Percentiles rank a stretch among this genome's conserved stretches.
These are phyloP conservation scores for Ceraceosorus guamensis DNA, from an alignment of 1,284 basidiomycete genomes.

Conservation along the genomic window DNA sequence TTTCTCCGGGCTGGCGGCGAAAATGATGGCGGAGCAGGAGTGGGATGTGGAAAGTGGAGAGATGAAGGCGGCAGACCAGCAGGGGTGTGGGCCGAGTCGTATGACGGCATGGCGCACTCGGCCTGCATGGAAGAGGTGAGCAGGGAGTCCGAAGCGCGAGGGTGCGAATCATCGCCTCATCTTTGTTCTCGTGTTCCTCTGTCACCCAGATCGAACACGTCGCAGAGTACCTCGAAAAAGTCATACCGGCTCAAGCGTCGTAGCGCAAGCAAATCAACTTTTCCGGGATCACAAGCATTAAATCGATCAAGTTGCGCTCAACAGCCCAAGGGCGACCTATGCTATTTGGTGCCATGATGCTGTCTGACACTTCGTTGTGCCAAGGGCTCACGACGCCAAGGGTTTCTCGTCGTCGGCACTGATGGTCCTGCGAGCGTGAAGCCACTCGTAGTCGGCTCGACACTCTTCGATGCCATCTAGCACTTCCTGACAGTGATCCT, in stretches of 20 bases:
- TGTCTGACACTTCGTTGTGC: no score
- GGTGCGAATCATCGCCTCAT: background rate
- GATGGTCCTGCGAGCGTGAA: conserved; percentile 13
- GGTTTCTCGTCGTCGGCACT: background rate
- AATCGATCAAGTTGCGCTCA: no score
- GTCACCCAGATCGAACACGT: conserved; percentile 27
- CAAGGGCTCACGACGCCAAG: no score
- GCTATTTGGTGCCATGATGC: no score
- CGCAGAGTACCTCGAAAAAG: conserved; percentile 28
- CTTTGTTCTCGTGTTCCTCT: background rate
- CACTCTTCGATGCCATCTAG: conserved; percentile 19
- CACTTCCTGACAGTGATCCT: conserved; percentile 21
- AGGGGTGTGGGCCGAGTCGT: conserved; percentile 30
- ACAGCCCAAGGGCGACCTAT: no score
- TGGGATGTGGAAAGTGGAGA: conserved; percentile 18
- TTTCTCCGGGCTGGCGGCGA: conserved; percentile 18
- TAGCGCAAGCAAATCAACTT: no score
- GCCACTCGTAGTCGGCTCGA: conserved; percentile 22
- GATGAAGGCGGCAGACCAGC: background rate
- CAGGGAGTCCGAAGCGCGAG: no score
- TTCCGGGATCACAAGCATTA: no score
- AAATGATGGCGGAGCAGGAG: conserved; percentile 15
- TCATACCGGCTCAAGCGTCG: conserved; percentile 28
- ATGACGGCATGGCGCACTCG: conserved; percentile 41
- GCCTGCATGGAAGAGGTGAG: conserved; percentile 42